phyloP scores from a whole-genome alignment of 495 filamentous ascomycete genomes.

The Penicillium cinerascens region DNA sequence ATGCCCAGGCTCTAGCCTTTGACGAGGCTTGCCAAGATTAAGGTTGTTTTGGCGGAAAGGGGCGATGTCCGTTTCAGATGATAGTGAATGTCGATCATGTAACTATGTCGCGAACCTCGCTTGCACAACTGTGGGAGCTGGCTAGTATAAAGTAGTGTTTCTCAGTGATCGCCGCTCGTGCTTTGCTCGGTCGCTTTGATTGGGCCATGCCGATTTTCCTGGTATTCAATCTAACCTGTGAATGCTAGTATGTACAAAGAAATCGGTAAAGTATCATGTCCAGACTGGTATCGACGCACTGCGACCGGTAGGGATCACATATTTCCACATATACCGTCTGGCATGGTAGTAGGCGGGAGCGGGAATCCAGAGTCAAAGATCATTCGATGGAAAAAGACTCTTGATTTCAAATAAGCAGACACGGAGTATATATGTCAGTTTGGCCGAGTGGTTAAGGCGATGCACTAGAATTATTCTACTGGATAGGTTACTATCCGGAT shows the following conservation, averaged over 20 bases:
- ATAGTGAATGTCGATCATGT: slow-evolving; percentile 1
- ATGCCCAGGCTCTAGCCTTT: neutral
- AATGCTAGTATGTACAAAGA: neutral
- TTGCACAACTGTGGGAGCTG: neutral
- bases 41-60: neutral
- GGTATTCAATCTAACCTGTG: neutral
- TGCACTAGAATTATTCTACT: neutral
- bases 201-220: neutral
- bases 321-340: no score
- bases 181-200: neutral
- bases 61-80: neutral
- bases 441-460: neutral
- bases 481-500: neutral
- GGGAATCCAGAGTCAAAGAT: no score
- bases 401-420: no score
- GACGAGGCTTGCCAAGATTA: slow-evolving; percentile 1
- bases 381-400: no score
- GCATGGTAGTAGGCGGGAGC: no score
- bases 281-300: no score
- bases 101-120: neutral
- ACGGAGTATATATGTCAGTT: neutral
- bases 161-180: slow-evolving; percentile 1
- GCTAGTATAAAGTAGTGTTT: neutral
- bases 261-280: no score
- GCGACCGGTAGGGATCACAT: no score